Conservation (phyloP, 345 rosid species). For the Barbarea vulgaris region DNA sequence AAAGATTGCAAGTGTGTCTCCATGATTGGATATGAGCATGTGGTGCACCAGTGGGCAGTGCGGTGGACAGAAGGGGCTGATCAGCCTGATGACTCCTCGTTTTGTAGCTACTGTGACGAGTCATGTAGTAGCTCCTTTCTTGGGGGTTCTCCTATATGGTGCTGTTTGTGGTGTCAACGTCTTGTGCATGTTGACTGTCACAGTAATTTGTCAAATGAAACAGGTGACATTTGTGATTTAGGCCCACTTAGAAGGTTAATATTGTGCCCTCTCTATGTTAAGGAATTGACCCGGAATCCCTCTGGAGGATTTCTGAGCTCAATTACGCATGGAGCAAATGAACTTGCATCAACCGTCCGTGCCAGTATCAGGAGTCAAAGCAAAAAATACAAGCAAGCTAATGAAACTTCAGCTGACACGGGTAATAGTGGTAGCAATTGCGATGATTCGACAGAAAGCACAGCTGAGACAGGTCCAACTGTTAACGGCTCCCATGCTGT, state of each 20-base stretch:
- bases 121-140: slow-evolving; percentile 89
- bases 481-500: slow-evolving; percentile 49
- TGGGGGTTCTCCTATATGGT: slow-evolving; percentile 96
- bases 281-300: slow-evolving; percentile 59
- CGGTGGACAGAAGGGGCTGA: slow-evolving; percentile 91
- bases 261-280: slow-evolving; percentile 84
- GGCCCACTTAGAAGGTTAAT: slow-evolving; percentile 81
- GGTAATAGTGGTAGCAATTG: slow-evolving; percentile 55
- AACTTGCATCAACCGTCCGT: slow-evolving; percentile 89
- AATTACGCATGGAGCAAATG: slow-evolving; percentile 95
- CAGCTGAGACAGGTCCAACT: slow-evolving; percentile 51
- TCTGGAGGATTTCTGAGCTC: slow-evolving; percentile 85
- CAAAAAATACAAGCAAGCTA: slow-evolving; percentile 75
- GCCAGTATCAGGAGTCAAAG: slow-evolving; percentile 89
- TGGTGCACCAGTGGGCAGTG: slow-evolving; percentile 94
- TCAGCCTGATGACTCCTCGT: slow-evolving; percentile 75
- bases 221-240: slow-evolving; percentile 85
- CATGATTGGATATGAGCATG: slow-evolving; percentile 75
- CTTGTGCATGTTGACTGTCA: slow-evolving; percentile 97
- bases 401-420: slow-evolving; percentile 60
- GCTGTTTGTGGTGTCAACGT: slow-evolving; percentile 99
- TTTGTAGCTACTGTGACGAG: slow-evolving; percentile 92
- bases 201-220: slow-evolving; percentile 71
- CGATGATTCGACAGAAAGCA: slow-evolving; percentile 63
- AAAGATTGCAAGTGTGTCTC: slow-evolving; percentile 91